A percentile compares a stretch with the other conserved stretches of the same genome.
phyloP scores from a whole-genome alignment of 192 early-diverging fungal species.

The Pecoramyces ruminantium region DNA sequence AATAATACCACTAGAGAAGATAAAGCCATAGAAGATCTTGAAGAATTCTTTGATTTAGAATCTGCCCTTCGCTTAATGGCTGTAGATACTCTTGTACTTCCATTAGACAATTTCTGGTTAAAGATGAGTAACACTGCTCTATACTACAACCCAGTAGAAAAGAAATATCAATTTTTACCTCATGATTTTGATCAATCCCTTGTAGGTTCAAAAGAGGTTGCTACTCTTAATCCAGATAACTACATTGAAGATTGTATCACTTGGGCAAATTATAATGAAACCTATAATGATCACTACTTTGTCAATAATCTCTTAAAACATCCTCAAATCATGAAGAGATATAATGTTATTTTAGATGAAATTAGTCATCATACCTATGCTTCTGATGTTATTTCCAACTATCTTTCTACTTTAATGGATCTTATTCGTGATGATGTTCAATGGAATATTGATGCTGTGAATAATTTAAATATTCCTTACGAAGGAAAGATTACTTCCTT shows the following conservation, averaged over 20 bases:
- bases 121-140: no score
- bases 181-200: no score
- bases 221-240: background rate
- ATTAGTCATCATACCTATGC: background rate
- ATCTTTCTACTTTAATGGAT: background rate
- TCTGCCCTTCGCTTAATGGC: no score
- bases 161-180: no score
- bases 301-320: background rate
- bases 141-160: no score
- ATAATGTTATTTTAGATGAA: background rate
- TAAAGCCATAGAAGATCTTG: no score
- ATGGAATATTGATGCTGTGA: background rate
- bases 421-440: background rate
- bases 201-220: no score
- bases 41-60: no score
- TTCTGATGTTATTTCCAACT: background rate
- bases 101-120: no score
- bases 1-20: no score
- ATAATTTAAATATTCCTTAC: background rate
- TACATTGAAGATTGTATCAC: background rate
- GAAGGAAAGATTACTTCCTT: no score
- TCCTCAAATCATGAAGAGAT: background rate
- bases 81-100: no score
- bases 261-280: background rate
- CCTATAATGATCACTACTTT: background rate